These are phyloP conservation scores for Kuraishia hungarica DNA, from an alignment of 805 yeast species.

Conservation along the genomic window DNA sequence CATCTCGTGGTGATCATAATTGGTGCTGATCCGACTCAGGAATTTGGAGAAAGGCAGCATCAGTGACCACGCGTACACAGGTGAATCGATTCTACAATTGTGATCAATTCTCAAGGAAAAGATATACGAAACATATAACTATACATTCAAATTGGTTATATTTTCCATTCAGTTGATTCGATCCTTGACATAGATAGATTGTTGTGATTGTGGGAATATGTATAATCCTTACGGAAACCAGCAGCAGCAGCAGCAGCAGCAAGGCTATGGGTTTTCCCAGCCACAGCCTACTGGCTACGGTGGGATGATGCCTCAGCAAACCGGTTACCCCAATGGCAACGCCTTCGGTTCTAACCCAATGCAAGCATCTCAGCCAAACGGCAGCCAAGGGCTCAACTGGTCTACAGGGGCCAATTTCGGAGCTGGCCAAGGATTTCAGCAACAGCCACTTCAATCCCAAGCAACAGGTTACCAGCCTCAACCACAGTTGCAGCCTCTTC, in stretches of 20 bases:
- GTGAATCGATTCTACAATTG: background rate
- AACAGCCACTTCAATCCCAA: constrained; percentile 5
- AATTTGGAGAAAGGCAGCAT: background rate
- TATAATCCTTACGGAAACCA: constrained; percentile 2
- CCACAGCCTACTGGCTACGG: background rate
- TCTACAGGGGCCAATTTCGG: background rate
- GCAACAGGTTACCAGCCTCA: constrained; percentile 31
- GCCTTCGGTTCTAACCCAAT: constrained; percentile 3
- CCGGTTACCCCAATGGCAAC: constrained; percentile 11
- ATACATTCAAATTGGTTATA: too few species aligned
- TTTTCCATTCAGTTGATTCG: background rate
- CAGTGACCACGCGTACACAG: background rate
- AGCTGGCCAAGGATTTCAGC: constrained; percentile 3
- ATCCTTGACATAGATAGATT: background rate
- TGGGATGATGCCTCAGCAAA: constrained; percentile 13
- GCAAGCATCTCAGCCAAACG: background rate
- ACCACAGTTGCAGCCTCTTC: constrained; percentile 19
- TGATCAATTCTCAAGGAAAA: too few species aligned
- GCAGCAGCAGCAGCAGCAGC: background rate
- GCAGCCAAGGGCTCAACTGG: background rate
- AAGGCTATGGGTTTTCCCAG: background rate
- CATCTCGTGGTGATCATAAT: background rate
- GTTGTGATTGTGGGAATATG: background rate
- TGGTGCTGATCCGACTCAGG: background rate
- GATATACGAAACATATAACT: too few species aligned